Base-by-base conservation (phyloP, 495 filamentous ascomycete species). In the Hyaloscypha variabilis region DNA sequence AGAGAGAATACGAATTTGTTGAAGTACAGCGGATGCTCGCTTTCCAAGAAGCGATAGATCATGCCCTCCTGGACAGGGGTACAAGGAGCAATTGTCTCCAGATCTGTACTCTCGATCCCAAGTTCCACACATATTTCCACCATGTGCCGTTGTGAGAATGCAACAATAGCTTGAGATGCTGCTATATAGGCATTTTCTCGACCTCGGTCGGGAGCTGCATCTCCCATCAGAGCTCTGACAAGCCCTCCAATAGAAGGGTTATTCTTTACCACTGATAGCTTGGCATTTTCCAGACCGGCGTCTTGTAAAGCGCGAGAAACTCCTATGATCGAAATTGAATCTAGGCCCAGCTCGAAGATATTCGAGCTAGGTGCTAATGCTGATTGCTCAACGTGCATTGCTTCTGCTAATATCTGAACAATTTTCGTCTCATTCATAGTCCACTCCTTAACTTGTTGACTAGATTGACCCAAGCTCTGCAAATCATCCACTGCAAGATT, bases 51-150 rank as follows among this genome's bases (percentile, higher is more conserved):
- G 52, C 86, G 81, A 23, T 88, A 85, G 53, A 95, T 87, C 77
- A 96, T 92, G 13, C 91, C 92, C 69, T 92, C 84, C 69, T 96
- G 92, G 2, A 95, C 76, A 0, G 91, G 82, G 0, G 92, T 92
- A 68, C 91, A 94, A 11, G 90, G 92, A 1, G 85, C 82, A 61
- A 96, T 86, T 31, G 81, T 81, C 68, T 93, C 85, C 11, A 96
- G 81, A n/a, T 85, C 77, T 23, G 77, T 66, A 6, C 70, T 65
- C 2, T 67, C 42, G 8, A 85, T 58, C 1, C 73, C 73, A 0
- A 92, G 75, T 3, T 74, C 75, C 26, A 77, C 75, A 26, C 81
- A 81, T 23, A 85, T 75, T 8, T 68, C 69, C 59, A 78, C 75
- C 1, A 79, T 73, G 71, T 89, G 77, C 51, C 78, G 82, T 63